Percentiles rank a stretch among this genome's conserved stretches.
Evolutionary conservation across 129 eudicot species (phyloP).

Genomic region (Flaveria brownii): DNA sequence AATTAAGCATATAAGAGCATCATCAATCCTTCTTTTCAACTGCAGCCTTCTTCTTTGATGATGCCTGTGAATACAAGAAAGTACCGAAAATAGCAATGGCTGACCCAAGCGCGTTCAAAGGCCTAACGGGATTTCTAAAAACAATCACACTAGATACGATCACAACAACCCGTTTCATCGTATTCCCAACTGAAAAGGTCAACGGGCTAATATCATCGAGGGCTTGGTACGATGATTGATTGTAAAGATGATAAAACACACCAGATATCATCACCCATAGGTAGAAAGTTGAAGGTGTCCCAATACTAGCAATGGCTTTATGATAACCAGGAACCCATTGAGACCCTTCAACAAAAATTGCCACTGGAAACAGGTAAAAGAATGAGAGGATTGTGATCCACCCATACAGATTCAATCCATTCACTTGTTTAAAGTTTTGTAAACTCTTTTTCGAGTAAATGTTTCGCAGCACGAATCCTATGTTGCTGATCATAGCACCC

Average conservation of each 20-base stretch:
- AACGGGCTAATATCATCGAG: slow-evolving; percentile 90
- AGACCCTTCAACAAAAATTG: slow-evolving; percentile 82
- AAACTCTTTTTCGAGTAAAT: slow-evolving; percentile 85
- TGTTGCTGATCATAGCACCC: slow-evolving; percentile 95
- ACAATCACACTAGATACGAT: slow-evolving; percentile 81
- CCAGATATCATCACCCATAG: slow-evolving; percentile 86
- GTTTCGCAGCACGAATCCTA: slow-evolving; percentile 83
- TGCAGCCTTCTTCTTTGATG: slow-evolving; percentile 67
- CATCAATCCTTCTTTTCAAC: slow-evolving; percentile 61
- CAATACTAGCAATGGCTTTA: slow-evolving; percentile 68
- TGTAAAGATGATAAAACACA: slow-evolving; percentile 85
- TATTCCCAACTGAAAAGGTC: slow-evolving; percentile 88
- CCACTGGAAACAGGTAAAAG: slow-evolving; percentile 80
- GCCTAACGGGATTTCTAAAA: slow-evolving; percentile 91
- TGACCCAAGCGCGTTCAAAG: slow-evolving; percentile 91
- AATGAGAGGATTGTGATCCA: slow-evolving; percentile 77
- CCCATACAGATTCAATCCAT: slow-evolving; percentile 89
- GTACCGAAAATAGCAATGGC: slow-evolving; percentile 94
- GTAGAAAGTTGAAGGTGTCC: slow-evolving; percentile 66
- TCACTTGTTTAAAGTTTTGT: slow-evolving; percentile 80
- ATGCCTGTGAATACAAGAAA: slow-evolving; percentile 91
- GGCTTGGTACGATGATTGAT: slow-evolving; percentile 90
- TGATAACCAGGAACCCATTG: slow-evolving; percentile 89
- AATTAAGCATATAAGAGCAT: slow-evolving; percentile 15
- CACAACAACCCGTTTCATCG: slow-evolving; percentile 97